A percentile compares a stretch with the other conserved stretches of the same genome.
Evolutionary conservation across 352 stramenopile species (phyloP).

Genomic region (Phytopythium boreale): DNA sequence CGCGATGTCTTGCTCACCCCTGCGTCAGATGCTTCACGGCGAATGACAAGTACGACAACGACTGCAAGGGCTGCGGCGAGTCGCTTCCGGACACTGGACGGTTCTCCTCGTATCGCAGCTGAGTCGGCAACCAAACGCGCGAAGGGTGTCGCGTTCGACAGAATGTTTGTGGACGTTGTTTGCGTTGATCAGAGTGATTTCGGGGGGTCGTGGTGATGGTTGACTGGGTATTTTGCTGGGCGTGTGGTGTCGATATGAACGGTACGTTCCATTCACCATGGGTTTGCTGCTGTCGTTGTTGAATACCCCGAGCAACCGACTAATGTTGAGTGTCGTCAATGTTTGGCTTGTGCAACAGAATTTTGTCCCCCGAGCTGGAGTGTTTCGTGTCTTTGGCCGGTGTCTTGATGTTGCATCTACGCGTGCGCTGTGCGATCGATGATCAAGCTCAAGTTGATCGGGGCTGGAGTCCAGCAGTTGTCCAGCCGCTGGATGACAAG

Average conservation of each 20-base stretch:
- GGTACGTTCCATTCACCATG: not conserved
- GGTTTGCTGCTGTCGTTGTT: too few relatives aligned
- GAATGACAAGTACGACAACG: conserved; percentile 32
- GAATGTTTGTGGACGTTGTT: not conserved
- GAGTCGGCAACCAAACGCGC: not conserved
- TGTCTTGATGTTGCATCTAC: not conserved
- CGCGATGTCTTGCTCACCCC: conserved; percentile 7
- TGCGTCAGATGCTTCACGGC: conserved; percentile 45
- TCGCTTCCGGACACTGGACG: conserved; percentile 32
- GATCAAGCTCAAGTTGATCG: not conserved
- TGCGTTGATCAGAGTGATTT: not conserved
- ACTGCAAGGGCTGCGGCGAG: conserved; percentile 41
- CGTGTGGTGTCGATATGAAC: not conserved
- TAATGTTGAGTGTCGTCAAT: not conserved
- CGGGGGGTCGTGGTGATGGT: not conserved
- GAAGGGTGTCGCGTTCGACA: too few relatives aligned
- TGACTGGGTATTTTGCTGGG: not conserved
- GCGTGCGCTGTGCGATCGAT: not conserved
- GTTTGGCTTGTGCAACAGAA: not conserved
- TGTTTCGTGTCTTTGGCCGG: not conserved
- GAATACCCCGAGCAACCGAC: not conserved
- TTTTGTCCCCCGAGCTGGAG: not conserved
- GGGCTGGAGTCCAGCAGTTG: not conserved
- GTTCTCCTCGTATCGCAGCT: conserved; percentile 25
- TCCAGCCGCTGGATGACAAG: not conserved